Evolutionary conservation across 2,329 filamentous ascomycete species (phyloP), one percentile per base, ranked within the genome.

Genomic region (Boeremia exigua): DNA sequence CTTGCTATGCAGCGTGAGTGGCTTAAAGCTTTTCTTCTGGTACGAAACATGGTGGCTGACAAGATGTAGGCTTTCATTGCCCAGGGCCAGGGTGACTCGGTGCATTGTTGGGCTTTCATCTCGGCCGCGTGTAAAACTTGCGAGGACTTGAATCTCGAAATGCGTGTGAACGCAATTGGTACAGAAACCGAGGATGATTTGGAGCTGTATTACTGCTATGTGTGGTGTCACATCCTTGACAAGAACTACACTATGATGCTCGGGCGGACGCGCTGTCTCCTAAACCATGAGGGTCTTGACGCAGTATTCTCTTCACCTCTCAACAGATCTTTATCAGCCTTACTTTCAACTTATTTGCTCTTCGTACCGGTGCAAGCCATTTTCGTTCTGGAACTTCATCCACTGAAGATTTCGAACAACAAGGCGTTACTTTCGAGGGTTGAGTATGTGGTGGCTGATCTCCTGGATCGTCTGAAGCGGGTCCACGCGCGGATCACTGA

Each of bases 211-310:
- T 64, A 61, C 11, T 68, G 65, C 40, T 63, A 60, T 10, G 34
- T 62, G 14, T 67, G 63, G 65, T 62, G 59, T 25, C 62, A 66
- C 30, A 56, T 68, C n/a, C 58, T 68, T 3, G 65, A 66, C 48
- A 68, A 66, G 48, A 64, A 61, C 17, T 60, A 62, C 11, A 58
- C 63, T 1, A 63, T 68, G 60, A 66, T 62, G 60, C 62, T 62
- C 14, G 63, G 62, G 9, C 40, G 63, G 15, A 62, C 53, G 14
- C 63, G 59, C 2, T 61, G 51, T 47, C 45, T 68, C 10, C 54
- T 66, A 0, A 51, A 63, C 11, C 50, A 62, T 29, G 53, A 61
- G 14, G 62, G 61, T 9, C 36, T 66, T 1, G 62, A 61, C 28
- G 48, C 48, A 34, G 60, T 42, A 2, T 59, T 62, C 25, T 62